Conservation (phyloP, 208 protist species). For the Trypanosoma boissoni region DNA sequence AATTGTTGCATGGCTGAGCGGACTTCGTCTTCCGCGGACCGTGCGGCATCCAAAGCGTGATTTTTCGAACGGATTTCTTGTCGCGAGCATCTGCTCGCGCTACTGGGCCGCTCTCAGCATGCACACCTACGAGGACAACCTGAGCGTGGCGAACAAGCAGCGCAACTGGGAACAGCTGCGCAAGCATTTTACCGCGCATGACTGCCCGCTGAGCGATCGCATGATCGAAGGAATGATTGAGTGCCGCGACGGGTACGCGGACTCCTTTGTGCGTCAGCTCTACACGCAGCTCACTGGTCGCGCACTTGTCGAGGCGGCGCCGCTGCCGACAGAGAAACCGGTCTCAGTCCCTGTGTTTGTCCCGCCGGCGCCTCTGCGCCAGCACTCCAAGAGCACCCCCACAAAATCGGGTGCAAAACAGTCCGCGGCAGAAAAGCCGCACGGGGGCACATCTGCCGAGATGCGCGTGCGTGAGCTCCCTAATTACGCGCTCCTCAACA, state of each 20-base stretch:
- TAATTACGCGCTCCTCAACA: too few species aligned
- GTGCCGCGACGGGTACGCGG: slow-evolving; percentile 61
- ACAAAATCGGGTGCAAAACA: background rate
- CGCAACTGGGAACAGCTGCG: slow-evolving; percentile 86
- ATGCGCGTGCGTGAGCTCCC: slow-evolving; percentile 6
- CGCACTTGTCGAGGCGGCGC: slow-evolving; percentile 40
- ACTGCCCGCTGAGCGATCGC: slow-evolving; percentile 54
- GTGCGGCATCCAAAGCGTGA: slow-evolving; percentile 88
- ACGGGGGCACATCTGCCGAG: background rate
- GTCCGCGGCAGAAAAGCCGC: background rate
- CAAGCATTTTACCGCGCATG: slow-evolving; percentile 63
- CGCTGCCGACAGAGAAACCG: slow-evolving; percentile 26
- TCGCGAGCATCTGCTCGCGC: slow-evolving; percentile 92
- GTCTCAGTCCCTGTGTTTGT: slow-evolving; percentile 19
- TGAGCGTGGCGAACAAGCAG: slow-evolving; percentile 61
- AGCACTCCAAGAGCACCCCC: background rate
- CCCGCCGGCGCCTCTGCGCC: slow-evolving; percentile 6
- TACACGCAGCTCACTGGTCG: slow-evolving; percentile 80
- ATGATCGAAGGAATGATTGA: slow-evolving; percentile 83
- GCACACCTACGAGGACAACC: slow-evolving; percentile 90
- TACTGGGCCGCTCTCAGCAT: slow-evolving; percentile 90
- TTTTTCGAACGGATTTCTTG: slow-evolving; percentile 88
- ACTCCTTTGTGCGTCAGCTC: slow-evolving; percentile 69
- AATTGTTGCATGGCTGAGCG: slow-evolving; percentile 89
- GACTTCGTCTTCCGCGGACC: slow-evolving; percentile 71